These are phyloP conservation scores for Apostasia shenzhenica DNA, from an alignment of 106 monocot genomes.

Conservation along the genomic window DNA sequence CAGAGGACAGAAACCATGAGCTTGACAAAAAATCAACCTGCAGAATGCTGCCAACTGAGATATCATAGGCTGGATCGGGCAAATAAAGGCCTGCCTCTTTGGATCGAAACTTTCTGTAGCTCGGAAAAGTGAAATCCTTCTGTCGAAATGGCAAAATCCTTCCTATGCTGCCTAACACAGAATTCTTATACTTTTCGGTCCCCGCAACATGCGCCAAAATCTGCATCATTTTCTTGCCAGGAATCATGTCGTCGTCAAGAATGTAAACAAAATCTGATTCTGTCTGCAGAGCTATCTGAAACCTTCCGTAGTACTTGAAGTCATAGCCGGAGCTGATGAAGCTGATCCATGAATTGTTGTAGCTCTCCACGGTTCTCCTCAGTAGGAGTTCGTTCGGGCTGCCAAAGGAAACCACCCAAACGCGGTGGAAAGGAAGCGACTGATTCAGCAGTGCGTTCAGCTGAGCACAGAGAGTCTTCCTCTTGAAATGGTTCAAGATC, in stretches of 20 bases:
- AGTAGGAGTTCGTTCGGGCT: slow-evolving; percentile 78
- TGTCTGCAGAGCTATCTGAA: slow-evolving; percentile 95
- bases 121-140: slow-evolving; percentile 95
- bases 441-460: slow-evolving; percentile 77
- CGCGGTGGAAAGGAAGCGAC: slow-evolving; percentile 89
- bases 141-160: slow-evolving; percentile 91
- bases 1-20: slow-evolving; percentile 93
- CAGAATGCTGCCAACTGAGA: slow-evolving; percentile 69
- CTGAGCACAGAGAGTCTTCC: slow-evolving; percentile 90
- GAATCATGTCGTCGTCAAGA: slow-evolving; percentile 97
- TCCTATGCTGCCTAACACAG: slow-evolving; percentile 93
- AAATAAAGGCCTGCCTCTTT: slow-evolving; percentile 92
- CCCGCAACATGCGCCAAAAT: slow-evolving; percentile 84
- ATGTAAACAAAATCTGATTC: slow-evolving; percentile 95
- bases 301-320: slow-evolving; percentile 97
- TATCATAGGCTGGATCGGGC: slow-evolving; percentile 94
- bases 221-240: slow-evolving; percentile 86
- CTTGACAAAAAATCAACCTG: slow-evolving; percentile 97
- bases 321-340: slow-evolving; percentile 91
- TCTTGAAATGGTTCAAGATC: slow-evolving; percentile 92
- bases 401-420: slow-evolving; percentile 94
- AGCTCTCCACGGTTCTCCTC: slow-evolving; percentile 71
- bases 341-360: slow-evolving; percentile 87
- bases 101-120: slow-evolving; percentile 88
- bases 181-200: slow-evolving; percentile 83